Conservation (phyloP, 2,329 filamentous ascomycete genomes). For the Camptophora hylomeconis region DNA sequence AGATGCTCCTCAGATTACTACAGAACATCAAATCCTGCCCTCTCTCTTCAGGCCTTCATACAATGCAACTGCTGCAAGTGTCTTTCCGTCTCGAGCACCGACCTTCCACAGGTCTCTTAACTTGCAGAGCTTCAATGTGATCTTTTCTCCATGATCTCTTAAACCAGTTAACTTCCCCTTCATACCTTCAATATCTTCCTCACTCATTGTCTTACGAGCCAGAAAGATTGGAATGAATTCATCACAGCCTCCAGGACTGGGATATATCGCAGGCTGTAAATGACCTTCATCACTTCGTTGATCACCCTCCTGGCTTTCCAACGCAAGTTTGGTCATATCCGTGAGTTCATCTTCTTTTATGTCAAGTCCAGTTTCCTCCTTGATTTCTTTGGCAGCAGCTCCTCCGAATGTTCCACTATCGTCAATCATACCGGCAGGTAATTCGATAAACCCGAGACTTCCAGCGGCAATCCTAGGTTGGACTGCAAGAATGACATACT, state of each 20-base stretch:
- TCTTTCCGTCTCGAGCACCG: conserved; percentile 42
- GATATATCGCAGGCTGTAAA: conserved; percentile 39
- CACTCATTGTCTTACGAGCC: conserved; percentile 39
- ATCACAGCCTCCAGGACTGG: conserved; percentile 43
- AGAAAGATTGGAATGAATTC: conserved; percentile 46
- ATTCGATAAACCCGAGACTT: conserved; percentile 40
- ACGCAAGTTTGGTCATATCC: conserved; percentile 40
- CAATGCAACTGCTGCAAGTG: conserved; percentile 40
- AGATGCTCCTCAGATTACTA: too few species aligned
- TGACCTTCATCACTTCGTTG: conserved; percentile 21
- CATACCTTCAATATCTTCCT: conserved; percentile 35
- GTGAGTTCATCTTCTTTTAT: conserved; percentile 37
- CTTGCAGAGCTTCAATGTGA: conserved; percentile 42
- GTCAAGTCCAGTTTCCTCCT: conserved; percentile 43
- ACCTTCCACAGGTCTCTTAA: conserved; percentile 41
- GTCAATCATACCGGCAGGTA: conserved; percentile 50
- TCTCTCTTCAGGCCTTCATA: conserved; percentile 40
- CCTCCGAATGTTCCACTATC: conserved; percentile 40
- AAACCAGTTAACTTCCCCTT: conserved; percentile 42
- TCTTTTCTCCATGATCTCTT: conserved; percentile 42
- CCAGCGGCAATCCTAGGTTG: conserved; percentile 46
- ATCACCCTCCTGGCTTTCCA: conserved; percentile 17
- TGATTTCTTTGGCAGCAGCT: conserved; percentile 43
- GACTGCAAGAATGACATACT: conserved; percentile 40
- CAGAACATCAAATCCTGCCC: conserved; percentile 30